A percentile compares a stretch with the other conserved stretches of the same genome.
Evolutionary conservation across 1,284 basidiomycete genomes (phyloP).

Genomic region (Leccinum cinnamomeum): DNA sequence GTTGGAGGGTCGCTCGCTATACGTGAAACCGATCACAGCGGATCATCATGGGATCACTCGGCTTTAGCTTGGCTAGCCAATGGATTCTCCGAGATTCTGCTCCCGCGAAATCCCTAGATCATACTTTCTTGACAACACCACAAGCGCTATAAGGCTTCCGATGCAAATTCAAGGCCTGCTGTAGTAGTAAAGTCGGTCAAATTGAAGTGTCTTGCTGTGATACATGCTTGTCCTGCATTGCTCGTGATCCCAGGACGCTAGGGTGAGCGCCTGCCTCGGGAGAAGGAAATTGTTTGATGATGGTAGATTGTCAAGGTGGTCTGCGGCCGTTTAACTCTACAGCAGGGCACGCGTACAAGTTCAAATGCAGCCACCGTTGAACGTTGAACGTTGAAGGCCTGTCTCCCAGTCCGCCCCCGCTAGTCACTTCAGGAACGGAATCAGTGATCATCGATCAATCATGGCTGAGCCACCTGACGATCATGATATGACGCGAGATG

Average conservation of each 20-base stretch:
- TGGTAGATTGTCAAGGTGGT: background rate
- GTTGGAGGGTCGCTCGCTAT: background rate
- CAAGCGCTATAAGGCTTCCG: background rate
- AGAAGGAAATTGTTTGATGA: background rate
- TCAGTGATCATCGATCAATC: background rate
- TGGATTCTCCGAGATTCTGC: background rate
- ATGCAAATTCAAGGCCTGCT: background rate
- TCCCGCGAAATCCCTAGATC: background rate
- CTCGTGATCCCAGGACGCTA: background rate
- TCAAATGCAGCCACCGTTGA: background rate
- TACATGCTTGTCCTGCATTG: background rate
- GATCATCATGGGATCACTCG: background rate
- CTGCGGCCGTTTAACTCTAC: background rate
- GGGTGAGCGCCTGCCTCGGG: background rate
- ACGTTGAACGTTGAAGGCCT: background rate
- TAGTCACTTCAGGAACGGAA: background rate
- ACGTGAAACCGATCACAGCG: background rate
- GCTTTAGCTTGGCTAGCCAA: background rate
- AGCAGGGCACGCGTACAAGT: background rate
- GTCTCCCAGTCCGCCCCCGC: background rate
- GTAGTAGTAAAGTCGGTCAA: no score
- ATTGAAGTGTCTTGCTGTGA: no score
- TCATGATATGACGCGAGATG: background rate
- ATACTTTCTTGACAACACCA: background rate
- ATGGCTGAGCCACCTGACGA: background rate